These are phyloP conservation scores for Graphium sp. DNA, from an alignment of 2,329 filamentous ascomycete genomes.

Conservation along the genomic window DNA sequence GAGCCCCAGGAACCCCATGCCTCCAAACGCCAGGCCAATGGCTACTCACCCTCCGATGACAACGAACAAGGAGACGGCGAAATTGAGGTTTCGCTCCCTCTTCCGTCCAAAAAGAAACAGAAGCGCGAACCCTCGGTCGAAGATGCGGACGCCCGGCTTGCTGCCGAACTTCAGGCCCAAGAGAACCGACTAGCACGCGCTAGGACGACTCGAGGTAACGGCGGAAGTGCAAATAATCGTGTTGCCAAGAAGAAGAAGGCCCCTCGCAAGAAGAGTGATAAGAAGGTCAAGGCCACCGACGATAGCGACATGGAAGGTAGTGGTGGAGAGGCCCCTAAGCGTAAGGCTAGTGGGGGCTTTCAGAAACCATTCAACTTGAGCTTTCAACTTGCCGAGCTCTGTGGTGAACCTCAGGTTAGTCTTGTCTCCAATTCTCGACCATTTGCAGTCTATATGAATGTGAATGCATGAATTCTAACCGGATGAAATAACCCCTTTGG, in stretches of 20 bases:
- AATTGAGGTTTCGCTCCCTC: constrained; percentile 27
- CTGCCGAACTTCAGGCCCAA: constrained; percentile 79
- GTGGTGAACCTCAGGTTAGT: constrained; percentile 51
- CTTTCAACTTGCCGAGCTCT: constrained; percentile 48
- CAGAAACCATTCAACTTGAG: constrained; percentile 74
- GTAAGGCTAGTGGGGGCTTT: constrained; percentile 83
- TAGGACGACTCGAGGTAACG: constrained; percentile 64
- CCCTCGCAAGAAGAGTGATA: constrained; percentile 56
- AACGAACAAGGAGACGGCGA: constrained; percentile 19
- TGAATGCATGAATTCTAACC: no score
- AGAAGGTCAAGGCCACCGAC: constrained; percentile 61
- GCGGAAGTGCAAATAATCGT: constrained; percentile 40
- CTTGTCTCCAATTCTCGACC: not conserved
- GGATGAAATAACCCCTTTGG: no score
- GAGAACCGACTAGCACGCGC: constrained; percentile 57
- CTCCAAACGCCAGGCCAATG: constrained; percentile 18
- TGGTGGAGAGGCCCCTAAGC: constrained; percentile 39
- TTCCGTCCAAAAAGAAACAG: constrained; percentile 46
- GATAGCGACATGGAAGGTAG: constrained; percentile 60
- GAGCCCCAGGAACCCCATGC: constrained; percentile 13
- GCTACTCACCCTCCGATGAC: constrained; percentile 14
- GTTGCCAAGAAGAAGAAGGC: constrained; percentile 45
- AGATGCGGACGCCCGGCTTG: constrained; percentile 75
- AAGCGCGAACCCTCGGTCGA: constrained; percentile 40
- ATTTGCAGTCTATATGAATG: no score